Evolutionary conservation across 345 rosid species (phyloP).

Genomic region (Aquilaria malaccensis): DNA sequence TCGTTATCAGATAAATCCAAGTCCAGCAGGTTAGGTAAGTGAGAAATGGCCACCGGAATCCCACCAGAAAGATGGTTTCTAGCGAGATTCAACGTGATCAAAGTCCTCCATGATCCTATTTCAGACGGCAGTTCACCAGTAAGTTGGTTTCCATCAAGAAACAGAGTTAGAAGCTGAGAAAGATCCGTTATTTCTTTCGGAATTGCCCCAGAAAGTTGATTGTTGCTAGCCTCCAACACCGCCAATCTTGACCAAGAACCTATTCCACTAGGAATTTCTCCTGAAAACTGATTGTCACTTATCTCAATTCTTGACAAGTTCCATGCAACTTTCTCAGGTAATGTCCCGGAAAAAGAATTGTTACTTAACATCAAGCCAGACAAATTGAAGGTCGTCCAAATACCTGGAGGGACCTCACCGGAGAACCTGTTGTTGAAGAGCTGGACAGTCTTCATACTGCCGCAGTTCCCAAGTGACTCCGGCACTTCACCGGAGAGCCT

Average conservation of each 20-base stretch:
- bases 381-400: constrained; percentile 56
- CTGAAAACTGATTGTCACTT: constrained; percentile 61
- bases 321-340: constrained; percentile 54
- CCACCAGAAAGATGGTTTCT: constrained; percentile 58
- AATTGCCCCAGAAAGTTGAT: constrained; percentile 52
- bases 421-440: constrained; percentile 63
- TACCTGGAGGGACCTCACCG: constrained; percentile 61
- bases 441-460: constrained; percentile 44
- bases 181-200: constrained; percentile 56
- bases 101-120: constrained; percentile 57
- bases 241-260: constrained; percentile 47
- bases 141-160: constrained; percentile 53
- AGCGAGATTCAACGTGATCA: constrained; percentile 45
- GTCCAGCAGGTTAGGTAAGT: constrained; percentile 36
- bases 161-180: constrained; percentile 29
- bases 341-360: constrained; percentile 60
- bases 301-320: constrained; percentile 67
- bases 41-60: constrained; percentile 58
- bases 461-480: constrained; percentile 55
- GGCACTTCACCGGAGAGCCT: constrained; percentile 65
- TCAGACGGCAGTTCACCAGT: constrained; percentile 59
- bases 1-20: constrained; percentile 70
- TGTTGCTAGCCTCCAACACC: constrained; percentile 62
- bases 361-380: constrained; percentile 45
- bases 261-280: constrained; percentile 49